phyloP scores from a whole-genome alignment of 2,329 filamentous ascomycete genomes.

The Trichoderma breve region DNA sequence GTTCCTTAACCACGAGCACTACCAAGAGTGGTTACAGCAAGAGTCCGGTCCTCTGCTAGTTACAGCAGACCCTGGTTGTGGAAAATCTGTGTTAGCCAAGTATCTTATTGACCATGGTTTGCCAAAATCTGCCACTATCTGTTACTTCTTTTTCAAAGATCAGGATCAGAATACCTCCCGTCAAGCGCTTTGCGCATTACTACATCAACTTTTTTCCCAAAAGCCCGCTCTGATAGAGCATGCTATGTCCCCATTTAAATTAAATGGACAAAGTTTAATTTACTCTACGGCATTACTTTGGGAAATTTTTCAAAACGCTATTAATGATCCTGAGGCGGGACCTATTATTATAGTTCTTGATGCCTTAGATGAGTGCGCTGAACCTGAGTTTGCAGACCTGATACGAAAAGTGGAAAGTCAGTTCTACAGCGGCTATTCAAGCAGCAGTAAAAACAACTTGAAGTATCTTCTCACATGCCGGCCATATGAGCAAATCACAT shows the following conservation, averaged over 20 bases:
- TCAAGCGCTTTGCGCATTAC: background rate
- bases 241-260: too few relatives aligned
- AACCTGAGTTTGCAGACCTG: background rate
- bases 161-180: background rate
- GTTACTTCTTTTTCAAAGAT: background rate
- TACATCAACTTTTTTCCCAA: background rate
- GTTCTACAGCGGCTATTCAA: fast-evolving
- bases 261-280: fast-evolving
- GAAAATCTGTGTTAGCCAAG: background rate
- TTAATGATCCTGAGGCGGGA: fast-evolving
- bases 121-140: background rate
- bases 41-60: background rate
- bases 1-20: background rate
- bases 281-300: background rate
- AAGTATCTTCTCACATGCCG: background rate
- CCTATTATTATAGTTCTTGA: background rate
- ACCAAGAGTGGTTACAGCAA: background rate
- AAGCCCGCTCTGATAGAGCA: fast-evolving
- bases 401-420: background rate
- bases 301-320: background rate
- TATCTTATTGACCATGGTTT: background rate
- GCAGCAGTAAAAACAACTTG: fast-evolving
- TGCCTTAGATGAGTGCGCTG: background rate
- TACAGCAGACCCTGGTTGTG: background rate
- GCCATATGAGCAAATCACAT: background rate